Evolutionary conservation across 768 basidiomycete species (phyloP), one percentile per base, ranked within the genome.

Genomic region (Rhodosporidiobolus odoratus): DNA sequence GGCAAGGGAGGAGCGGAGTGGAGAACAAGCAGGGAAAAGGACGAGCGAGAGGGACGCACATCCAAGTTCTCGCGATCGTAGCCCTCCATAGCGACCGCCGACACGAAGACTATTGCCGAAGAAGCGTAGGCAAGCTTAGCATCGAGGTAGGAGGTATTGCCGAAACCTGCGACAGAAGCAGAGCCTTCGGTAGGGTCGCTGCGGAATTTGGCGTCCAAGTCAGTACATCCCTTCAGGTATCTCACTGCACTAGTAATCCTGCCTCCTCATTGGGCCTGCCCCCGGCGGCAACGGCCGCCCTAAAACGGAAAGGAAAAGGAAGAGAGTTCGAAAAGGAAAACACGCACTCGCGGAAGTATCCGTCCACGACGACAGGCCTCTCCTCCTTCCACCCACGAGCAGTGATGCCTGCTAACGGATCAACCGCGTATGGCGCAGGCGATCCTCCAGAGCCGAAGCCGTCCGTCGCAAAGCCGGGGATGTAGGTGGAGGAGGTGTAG

Each of bases 391-490:
- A 73, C 43, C 77, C 79, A 16, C 70, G 75, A 9, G 54, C 64
- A 5, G 62, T 53, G 37, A 82, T 75, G 12, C 75, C 81, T 30
- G 77, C 65, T 54, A 80, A 78, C 2, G 81, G 81, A 23, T 70
- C 60, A 25, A 78, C 69, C 15, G 74, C 69, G 75, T 78, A 80
- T 4, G 77, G 61, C 0, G 77, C 64, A 2, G 75, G 69, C 32
- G 80, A 71, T 25, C 65, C 65, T 21, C 80, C 81, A 4, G 75
- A 76, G 40, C 81, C 81, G 54, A 79, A 80, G 19, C 80, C 80
- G 41, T 62, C 41, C 1, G 56, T 53, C 32, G 53, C n/a, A 16
- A 52, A 23, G 4, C 63, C 62, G 10, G 35, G 1, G 30, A 45
- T 52, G 21, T 23, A 1, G 17, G 19, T 16, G 0, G 0, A 2